These are phyloP conservation scores for Cerrena zonata DNA, from an alignment of 1,284 basidiomycete species.

Conservation along the genomic window DNA sequence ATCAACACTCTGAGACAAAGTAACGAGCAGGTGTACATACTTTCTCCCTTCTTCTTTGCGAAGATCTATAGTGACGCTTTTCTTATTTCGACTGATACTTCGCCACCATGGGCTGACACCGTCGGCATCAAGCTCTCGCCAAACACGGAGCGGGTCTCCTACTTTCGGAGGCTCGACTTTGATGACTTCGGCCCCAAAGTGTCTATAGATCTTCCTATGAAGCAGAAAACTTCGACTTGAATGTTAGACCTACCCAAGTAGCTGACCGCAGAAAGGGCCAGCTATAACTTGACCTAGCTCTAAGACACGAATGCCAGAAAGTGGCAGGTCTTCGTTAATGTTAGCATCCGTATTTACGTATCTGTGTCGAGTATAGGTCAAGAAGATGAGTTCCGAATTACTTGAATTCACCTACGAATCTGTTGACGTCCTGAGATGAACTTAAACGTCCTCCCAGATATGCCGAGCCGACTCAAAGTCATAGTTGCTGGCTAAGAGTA, in stretches of 20 bases:
- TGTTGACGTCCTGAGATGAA: too few relatives aligned
- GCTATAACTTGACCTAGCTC: constrained; percentile 68
- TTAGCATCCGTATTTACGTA: too few relatives aligned
- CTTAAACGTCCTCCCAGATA: too few relatives aligned
- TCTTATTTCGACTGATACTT: constrained; percentile 65
- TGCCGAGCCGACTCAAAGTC: too few relatives aligned
- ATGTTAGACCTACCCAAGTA: constrained; percentile 47
- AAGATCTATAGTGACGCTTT: constrained; percentile 63
- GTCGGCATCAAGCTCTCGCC: constrained; percentile 64
- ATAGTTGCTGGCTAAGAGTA: too few relatives aligned
- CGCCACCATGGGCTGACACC: constrained; percentile 70
- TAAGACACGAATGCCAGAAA: constrained; percentile 58
- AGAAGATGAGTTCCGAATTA: too few relatives aligned
- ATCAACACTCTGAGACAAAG: not conserved
- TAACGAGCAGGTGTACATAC: constrained; percentile 31
- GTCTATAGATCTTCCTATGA: constrained; percentile 31
- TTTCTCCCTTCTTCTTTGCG: constrained; percentile 54
- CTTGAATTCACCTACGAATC: too few relatives aligned
- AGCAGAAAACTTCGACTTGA: not conserved
- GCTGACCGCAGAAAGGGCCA: constrained; percentile 65
- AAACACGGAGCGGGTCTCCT: constrained; percentile 65
- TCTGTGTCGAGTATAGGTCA: too few relatives aligned
- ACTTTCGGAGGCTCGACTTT: constrained; percentile 58
- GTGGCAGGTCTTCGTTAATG: constrained; percentile 36
- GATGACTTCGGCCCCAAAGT: constrained; percentile 67